phyloP scores from a whole-genome alignment of 495 filamentous ascomycete genomes.

The Aspergillus olivimuriae region DNA sequence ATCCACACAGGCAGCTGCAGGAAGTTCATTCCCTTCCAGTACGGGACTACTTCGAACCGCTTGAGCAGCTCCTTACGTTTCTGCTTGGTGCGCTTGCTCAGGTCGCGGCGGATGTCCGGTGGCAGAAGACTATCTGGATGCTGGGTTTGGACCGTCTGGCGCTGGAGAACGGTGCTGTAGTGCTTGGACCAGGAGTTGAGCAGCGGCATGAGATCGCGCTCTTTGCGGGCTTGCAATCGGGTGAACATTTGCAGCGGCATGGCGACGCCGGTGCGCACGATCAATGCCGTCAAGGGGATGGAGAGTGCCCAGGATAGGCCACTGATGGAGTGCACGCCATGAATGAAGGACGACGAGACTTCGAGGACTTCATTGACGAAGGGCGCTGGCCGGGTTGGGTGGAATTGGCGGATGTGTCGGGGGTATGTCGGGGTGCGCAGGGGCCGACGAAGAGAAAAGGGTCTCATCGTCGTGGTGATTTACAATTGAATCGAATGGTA shows the following conservation, averaged over 20 bases:
- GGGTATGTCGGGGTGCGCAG: background rate
- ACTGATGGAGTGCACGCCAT: slow-evolving; percentile 52
- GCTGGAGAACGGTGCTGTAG: slow-evolving; percentile 15
- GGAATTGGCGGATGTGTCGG: slow-evolving; percentile 40
- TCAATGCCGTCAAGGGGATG: slow-evolving; percentile 63
- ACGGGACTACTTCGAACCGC: slow-evolving; percentile 37
- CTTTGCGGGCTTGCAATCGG: slow-evolving; percentile 32
- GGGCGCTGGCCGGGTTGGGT: slow-evolving; percentile 33
- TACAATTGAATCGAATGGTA: background rate
- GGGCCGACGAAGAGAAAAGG: background rate
- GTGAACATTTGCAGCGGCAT: slow-evolving; percentile 54
- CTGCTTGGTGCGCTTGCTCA: slow-evolving; percentile 5
- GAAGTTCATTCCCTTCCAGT: slow-evolving; percentile 40
- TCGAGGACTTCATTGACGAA: slow-evolving; percentile 44
- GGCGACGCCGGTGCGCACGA: slow-evolving; percentile 52
- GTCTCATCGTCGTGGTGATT: background rate
- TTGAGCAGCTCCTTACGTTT: slow-evolving; percentile 33
- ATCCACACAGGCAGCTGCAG: slow-evolving; percentile 65
- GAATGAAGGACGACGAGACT: slow-evolving; percentile 48
- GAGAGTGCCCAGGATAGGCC: slow-evolving; percentile 63
- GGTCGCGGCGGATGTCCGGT: background rate
- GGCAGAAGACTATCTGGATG: background rate
- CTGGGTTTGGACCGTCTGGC: background rate
- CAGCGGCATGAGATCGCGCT: slow-evolving; percentile 44
- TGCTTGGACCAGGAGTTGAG: slow-evolving; percentile 40